Evolutionary conservation across 2,329 filamentous ascomycete species (phyloP).

Genomic region (Xylaria sp.): DNA sequence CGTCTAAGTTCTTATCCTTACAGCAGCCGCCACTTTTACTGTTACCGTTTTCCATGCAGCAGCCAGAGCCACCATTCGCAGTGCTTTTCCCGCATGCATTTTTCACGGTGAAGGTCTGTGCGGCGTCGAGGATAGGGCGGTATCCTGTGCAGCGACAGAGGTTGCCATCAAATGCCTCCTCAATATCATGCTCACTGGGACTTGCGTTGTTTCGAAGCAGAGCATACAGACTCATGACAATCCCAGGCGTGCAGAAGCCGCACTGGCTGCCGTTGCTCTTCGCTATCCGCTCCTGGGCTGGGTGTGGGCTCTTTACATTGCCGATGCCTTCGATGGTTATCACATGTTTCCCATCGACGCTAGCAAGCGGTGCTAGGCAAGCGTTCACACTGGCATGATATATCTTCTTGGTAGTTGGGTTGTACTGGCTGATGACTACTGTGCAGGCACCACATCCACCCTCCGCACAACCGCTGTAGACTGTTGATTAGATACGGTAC

Average conservation of each 20-base stretch:
- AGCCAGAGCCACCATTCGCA: conserved; percentile 65
- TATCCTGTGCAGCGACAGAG: conserved; percentile 96
- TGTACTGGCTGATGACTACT: conserved; percentile 92
- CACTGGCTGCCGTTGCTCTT: conserved; percentile 93
- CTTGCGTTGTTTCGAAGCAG: conserved; percentile 84
- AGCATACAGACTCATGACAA: conserved; percentile 97
- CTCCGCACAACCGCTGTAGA: conserved; percentile 82
- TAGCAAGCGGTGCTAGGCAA: conserved; percentile 90
- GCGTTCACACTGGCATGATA: conserved; percentile 98
- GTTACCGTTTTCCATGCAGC: conserved; percentile 75
- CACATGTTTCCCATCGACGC: conserved; percentile 96
- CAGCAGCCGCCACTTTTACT: conserved; percentile 71
- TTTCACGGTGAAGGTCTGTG: conserved; percentile 82
- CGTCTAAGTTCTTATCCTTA: conserved; percentile 66
- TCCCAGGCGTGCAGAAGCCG: conserved; percentile 95
- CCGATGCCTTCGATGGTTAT: conserved; percentile 98
- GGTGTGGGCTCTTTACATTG: conserved; percentile 85
- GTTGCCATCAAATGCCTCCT: conserved; percentile 98
- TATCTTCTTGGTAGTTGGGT: conserved; percentile 89
- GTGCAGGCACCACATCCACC: conserved; percentile 97
- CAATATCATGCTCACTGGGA: conserved; percentile 83
- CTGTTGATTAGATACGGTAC: conserved; percentile 13
- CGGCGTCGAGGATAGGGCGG: conserved; percentile 90
- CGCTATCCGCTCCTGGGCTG: conserved; percentile 89
- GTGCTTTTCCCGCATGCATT: conserved; percentile 62